Conservation (phyloP, 2,329 filamentous ascomycete species). For the Periconia digitata region DNA sequence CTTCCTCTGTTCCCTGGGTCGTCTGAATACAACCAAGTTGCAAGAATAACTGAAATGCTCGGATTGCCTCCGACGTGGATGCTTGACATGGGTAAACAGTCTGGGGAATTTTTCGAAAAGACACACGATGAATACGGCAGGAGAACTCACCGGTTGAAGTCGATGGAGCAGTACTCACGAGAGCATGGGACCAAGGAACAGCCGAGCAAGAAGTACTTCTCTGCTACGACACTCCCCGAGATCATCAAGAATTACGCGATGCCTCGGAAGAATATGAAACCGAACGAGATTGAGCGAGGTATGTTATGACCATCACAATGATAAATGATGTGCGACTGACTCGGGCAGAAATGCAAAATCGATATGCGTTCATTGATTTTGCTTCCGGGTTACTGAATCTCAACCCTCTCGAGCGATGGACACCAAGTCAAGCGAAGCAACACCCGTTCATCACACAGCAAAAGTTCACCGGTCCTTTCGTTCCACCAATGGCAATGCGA, state of each 20-base stretch:
- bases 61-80: constrained; percentile 97
- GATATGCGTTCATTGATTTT: constrained; percentile 96
- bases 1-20: constrained; percentile 94
- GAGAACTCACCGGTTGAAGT: constrained; percentile 88
- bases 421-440: constrained; percentile 93
- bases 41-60: constrained; percentile 96
- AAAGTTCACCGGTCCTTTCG: constrained; percentile 94
- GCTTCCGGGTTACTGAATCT: constrained; percentile 90
- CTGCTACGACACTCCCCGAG: constrained; percentile 87
- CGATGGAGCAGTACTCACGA: constrained; percentile 95
- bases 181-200: constrained; percentile 97
- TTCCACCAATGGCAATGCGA: constrained; percentile 96
- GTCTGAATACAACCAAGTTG: constrained; percentile 98
- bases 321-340: constrained; percentile 13
- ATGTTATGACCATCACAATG: constrained; percentile 31
- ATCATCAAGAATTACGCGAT: constrained; percentile 98
- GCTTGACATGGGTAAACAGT: constrained; percentile 98
- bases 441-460: constrained; percentile 99
- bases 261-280: constrained; percentile 99
- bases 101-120: constrained; percentile 97
- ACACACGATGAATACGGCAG: constrained; percentile 87
- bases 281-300: constrained; percentile 94
- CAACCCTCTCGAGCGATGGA: constrained; percentile 96
- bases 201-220: constrained; percentile 99
- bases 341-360: constrained; percentile 90